Evolutionary conservation across 176 grass and related monocot genomes (phyloP).

Genomic region (Hsuehochloa calcarea): DNA sequence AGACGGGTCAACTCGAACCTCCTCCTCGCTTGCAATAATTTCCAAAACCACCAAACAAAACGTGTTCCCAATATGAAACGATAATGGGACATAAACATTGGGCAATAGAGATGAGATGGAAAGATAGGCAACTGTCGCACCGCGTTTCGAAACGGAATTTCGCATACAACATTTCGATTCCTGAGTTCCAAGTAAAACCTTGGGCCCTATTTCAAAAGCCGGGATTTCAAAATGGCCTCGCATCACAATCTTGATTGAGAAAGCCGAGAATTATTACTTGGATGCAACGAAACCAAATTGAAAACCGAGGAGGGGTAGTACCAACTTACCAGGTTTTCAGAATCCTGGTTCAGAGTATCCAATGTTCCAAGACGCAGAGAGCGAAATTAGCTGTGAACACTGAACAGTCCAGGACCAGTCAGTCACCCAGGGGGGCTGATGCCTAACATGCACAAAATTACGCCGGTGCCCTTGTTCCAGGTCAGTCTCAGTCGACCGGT

Average conservation of each 20-base stretch:
- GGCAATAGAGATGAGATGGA: too few relatives aligned
- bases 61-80: background rate
- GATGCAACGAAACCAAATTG: background rate
- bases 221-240: background rate
- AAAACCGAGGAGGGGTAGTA: background rate
- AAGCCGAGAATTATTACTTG: background rate
- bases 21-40: background rate
- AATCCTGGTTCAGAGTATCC: slow-evolving; percentile 20
- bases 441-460: slow-evolving; percentile 16
- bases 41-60: background rate
- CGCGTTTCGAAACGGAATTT: background rate
- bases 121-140: background rate
- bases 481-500: slow-evolving; percentile 31
- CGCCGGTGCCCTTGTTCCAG: background rate
- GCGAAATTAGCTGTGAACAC: background rate
- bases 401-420: background rate
- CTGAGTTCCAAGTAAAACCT: background rate
- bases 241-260: background rate
- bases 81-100: background rate
- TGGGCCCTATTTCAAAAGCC: background rate
- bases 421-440: background rate
- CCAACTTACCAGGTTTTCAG: background rate
- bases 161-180: background rate
- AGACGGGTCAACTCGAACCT: background rate
- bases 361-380: slow-evolving; percentile 6